Conservation (phyloP, 495 filamentous ascomycete species). For the Talaromyces borbonicus region DNA sequence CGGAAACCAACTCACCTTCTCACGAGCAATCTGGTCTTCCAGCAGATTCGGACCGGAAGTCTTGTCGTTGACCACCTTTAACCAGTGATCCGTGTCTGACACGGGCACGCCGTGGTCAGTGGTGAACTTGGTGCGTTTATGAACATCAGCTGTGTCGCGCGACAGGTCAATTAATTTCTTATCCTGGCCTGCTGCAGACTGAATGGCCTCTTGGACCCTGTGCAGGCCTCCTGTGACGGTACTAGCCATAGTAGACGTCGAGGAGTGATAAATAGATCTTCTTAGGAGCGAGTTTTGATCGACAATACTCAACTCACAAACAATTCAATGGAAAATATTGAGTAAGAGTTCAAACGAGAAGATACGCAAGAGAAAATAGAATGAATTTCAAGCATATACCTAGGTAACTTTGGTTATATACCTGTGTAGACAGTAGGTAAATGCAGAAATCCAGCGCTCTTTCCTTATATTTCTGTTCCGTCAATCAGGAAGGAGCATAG, state of each 20-base stretch:
- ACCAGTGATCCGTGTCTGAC: conserved; percentile 67
- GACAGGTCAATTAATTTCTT: conserved; percentile 25
- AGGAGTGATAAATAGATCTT: neutral
- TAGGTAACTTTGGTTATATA: no score
- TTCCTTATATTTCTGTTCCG: no score
- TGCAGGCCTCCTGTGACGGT: conserved; percentile 19
- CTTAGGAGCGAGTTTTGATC: no score
- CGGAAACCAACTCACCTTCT: conserved; percentile 49
- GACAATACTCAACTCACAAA: no score
- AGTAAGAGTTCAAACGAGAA: no score
- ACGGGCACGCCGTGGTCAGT: conserved; percentile 74
- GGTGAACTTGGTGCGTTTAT: conserved; percentile 44
- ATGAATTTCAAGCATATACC: no score
- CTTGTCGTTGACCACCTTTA: conserved; percentile 50
- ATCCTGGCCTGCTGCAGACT: conserved; percentile 16
- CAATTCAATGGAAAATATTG: no score
- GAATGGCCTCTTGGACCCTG: conserved; percentile 21
- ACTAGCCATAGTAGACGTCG: conserved; percentile 16
- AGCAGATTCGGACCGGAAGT: conserved; percentile 62
- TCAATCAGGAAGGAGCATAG: no score
- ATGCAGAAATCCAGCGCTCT: no score
- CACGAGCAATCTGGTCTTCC: conserved; percentile 72
- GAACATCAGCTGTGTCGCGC: conserved; percentile 24
- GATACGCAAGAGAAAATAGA: no score
- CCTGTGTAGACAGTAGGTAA: no score